Base-by-base conservation (phyloP, 305 asterid species). In the Fraxinus ornus region DNA sequence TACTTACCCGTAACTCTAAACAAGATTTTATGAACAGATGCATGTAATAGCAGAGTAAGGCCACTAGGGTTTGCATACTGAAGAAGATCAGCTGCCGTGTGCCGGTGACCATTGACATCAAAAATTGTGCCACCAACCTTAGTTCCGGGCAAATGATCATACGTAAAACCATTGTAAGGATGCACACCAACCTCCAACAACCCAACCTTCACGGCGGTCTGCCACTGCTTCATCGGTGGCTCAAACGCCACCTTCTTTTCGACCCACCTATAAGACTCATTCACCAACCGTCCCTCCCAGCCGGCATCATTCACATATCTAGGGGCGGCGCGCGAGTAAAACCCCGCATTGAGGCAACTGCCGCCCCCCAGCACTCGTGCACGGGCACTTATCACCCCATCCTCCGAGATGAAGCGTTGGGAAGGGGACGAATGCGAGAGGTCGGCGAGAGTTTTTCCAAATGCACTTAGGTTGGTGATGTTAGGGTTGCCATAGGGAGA, bases 321-420 rank as follows among this genome's bases (percentile, higher is more conserved):
- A 2, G 89, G 0, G 15, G 85, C 82, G 3, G 98, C 97, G 75
- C 97, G 98, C 21, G 97, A 36, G 86, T 95, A 95, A 72, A 95
- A 93, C 0, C 98, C 99, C 1, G 98, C 98, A 24, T 95, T 95
- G 64, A 95, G 85, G 84, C 95, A 88, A 85, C 93, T 94, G 15
- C 92, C 99, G 26, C 98, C 98, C 0, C 98, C 99, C 26, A 95
- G 87, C 5, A 95, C 99, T 0, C 99, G 97, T 0, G 91, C 98
- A 0, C 98, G 95, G 0, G 98, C 88, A 62, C 84, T 95, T 79
- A 94, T 92, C 7, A 95, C 99, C 4, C 99, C 99, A 80, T 95
- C 99, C 49, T 94, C 97, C 1, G 98, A 95, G 5, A 94, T 82
- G 90, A 95, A 95, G 21, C 97, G 94, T 68, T 95, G 99, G 0